These are phyloP conservation scores for Mediolabrus comicus DNA, from an alignment of 108 stramenopile species.

Conservation along the genomic window DNA sequence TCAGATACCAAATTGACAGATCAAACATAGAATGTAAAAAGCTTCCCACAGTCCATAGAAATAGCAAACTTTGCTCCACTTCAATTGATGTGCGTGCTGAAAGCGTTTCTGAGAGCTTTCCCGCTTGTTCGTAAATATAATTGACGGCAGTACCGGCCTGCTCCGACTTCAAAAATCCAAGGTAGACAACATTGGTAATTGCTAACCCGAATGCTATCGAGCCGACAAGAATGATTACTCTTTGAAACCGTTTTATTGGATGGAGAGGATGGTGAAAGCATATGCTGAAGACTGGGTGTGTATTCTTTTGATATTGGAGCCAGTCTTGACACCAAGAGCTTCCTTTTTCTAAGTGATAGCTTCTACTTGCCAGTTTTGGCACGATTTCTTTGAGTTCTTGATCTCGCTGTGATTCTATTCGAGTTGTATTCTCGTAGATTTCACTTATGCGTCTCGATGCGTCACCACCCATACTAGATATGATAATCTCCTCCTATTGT, in stretches of 20 bases:
- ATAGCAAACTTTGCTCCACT: slow-evolving; percentile 56
- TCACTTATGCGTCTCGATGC: neutral
- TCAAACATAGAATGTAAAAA: slow-evolving; percentile 67
- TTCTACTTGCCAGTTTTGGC: slow-evolving; percentile 44
- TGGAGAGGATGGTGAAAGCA: slow-evolving; percentile 70
- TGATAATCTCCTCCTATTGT: no score
- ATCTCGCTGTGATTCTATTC: neutral
- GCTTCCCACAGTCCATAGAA: slow-evolving; percentile 79
- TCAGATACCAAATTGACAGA: slow-evolving; percentile 69
- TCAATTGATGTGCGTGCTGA: slow-evolving; percentile 30
- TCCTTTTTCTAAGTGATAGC: slow-evolving; percentile 68
- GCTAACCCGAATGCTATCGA: slow-evolving; percentile 73
- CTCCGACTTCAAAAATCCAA: slow-evolving; percentile 50
- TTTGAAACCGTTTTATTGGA: slow-evolving; percentile 58
- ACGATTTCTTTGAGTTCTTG: slow-evolving; percentile 5
- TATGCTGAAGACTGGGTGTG: slow-evolving; percentile 82
- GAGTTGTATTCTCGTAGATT: neutral
- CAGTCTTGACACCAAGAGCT: slow-evolving; percentile 64
- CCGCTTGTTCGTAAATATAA: slow-evolving; percentile 29
- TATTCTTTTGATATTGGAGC: slow-evolving; percentile 72
- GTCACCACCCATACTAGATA: no score
- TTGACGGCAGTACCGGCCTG: slow-evolving; percentile 13
- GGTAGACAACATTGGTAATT: slow-evolving; percentile 69
- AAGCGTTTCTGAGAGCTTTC: slow-evolving; percentile 11
- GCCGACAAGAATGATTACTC: slow-evolving; percentile 70